Evolutionary conservation across 176 grass and related monocot genomes (phyloP).

Genomic region (Metroxylon sagu): DNA sequence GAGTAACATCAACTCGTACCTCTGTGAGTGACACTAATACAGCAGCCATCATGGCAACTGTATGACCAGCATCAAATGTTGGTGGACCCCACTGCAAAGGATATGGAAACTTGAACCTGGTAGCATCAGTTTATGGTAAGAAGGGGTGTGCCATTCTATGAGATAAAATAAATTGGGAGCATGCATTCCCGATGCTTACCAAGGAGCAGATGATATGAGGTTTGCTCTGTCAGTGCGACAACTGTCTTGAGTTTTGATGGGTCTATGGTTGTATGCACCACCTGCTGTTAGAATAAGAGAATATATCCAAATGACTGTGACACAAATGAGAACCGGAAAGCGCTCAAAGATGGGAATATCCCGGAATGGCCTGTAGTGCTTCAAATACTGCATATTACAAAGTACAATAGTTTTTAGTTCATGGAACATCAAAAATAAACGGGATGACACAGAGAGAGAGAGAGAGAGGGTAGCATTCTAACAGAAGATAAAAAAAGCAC

Average conservation of each 20-base stretch:
- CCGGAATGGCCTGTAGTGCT: constrained; percentile 43
- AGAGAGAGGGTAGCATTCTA: constrained; percentile 9
- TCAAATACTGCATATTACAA: constrained; percentile 39
- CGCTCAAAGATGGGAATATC: constrained; percentile 45
- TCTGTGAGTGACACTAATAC: constrained; percentile 43
- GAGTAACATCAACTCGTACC: constrained; percentile 18
- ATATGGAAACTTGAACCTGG: constrained; percentile 57
- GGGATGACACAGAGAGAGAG: neutral
- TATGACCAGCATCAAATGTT: constrained; percentile 44
- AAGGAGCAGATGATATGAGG: constrained; percentile 50
- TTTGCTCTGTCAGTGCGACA: constrained; percentile 44
- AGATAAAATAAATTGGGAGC: constrained; percentile 1
- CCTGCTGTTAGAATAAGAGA: constrained; percentile 38
- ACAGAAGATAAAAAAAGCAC: constrained; percentile 9
- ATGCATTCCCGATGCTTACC: constrained; percentile 13
- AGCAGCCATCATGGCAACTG: constrained; percentile 44
- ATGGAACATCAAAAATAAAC: too few relatives aligned
- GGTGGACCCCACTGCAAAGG: constrained; percentile 52
- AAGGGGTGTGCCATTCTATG: neutral
- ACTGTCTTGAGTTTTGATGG: constrained; percentile 28
- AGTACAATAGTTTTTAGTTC: neutral
- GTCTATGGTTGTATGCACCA: constrained; percentile 44
- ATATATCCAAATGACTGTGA: constrained; percentile 41
- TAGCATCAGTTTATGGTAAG: neutral
- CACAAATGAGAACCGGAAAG: constrained; percentile 38